A percentile compares a stretch with the other conserved stretches of the same genome.
These are phyloP conservation scores for Coemansia sp. DNA, from an alignment of 192 early-diverging fungal genomes.

Conservation along the genomic window DNA sequence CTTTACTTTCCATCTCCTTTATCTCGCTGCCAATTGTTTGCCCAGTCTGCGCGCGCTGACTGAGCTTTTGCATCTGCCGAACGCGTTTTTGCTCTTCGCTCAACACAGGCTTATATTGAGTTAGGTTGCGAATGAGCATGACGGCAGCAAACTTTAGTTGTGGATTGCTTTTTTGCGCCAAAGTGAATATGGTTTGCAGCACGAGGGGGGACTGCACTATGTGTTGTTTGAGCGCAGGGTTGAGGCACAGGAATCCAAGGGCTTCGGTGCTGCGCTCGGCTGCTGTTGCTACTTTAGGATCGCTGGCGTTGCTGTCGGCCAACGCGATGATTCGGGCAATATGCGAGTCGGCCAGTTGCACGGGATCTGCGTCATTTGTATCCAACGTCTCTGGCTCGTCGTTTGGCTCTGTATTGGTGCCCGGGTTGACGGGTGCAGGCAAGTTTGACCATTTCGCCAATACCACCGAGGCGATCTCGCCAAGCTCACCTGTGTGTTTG, in stretches of 20 bases:
- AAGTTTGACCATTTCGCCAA: constrained; percentile 64
- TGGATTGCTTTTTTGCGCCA: constrained; percentile 52
- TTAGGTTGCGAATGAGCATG: constrained; percentile 77
- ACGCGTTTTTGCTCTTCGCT: constrained; percentile 80
- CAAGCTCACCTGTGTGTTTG: constrained; percentile 50
- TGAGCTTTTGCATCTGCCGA: constrained; percentile 70
- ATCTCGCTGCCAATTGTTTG: constrained; percentile 4
- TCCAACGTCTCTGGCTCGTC: neutral
- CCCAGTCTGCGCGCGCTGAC: constrained; percentile 2
- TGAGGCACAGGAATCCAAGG: constrained; percentile 76
- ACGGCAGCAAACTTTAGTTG: constrained; percentile 71
- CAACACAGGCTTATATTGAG: constrained; percentile 64
- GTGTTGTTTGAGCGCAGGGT: constrained; percentile 67
- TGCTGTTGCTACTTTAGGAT: constrained; percentile 14
- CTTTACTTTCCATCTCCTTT: constrained; percentile 17
- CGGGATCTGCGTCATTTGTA: constrained; percentile 17
- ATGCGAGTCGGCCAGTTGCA: constrained; percentile 41
- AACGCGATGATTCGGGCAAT: constrained; percentile 15
- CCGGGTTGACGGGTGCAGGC: constrained; percentile 25
- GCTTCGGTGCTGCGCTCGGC: constrained; percentile 70
- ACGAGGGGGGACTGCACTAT: constrained; percentile 61
- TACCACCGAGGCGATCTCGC: constrained; percentile 59
- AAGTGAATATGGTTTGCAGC: constrained; percentile 58
- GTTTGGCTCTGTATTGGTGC: neutral
- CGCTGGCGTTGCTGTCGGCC: neutral